Conservation (phyloP, 768 basidiomycete species). For the Paxillus ammoniavirescens region DNA sequence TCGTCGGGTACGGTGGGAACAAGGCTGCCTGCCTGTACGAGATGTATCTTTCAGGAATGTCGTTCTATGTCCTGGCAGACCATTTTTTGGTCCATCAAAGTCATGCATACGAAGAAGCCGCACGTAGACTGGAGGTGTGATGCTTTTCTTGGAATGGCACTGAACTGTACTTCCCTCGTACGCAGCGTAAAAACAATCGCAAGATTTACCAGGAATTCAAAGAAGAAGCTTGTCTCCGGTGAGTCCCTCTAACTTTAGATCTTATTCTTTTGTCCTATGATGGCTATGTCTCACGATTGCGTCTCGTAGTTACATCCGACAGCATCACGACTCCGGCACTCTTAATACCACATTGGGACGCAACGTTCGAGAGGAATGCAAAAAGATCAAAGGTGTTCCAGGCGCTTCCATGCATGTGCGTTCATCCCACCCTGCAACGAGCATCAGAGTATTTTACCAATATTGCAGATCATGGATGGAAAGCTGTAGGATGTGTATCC, state of each 20-base stretch:
- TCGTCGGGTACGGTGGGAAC: conserved; percentile 89
- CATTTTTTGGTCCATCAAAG: conserved; percentile 90
- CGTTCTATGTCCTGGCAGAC: conserved; percentile 80
- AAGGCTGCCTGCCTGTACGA: conserved; percentile 92
- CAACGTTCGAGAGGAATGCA: conserved; percentile 63
- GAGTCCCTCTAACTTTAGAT: conserved; percentile 2
- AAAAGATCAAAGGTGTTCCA: conserved; percentile 55
- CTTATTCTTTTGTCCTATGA: background rate
- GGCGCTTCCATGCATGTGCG: conserved; percentile 39
- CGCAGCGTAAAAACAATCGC: conserved; percentile 69
- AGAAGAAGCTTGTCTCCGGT: conserved; percentile 74
- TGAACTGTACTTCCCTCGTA: background rate
- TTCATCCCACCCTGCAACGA: background rate
- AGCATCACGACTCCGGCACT: conserved; percentile 49
- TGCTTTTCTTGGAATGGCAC: background rate
- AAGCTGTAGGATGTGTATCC: conserved; percentile 14
- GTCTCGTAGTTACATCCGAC: conserved; percentile 56
- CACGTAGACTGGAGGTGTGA: conserved; percentile 65
- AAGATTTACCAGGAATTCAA: conserved; percentile 77
- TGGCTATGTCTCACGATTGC: background rate
- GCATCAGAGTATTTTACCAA: background rate
- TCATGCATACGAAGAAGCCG: conserved; percentile 76
- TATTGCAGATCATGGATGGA: conserved; percentile 17
- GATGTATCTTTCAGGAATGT: conserved; percentile 84
- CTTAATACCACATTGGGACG: conserved; percentile 49